Conservation (phyloP, 2,329 filamentous ascomycete genomes). For the Cladosporium colombiae region DNA sequence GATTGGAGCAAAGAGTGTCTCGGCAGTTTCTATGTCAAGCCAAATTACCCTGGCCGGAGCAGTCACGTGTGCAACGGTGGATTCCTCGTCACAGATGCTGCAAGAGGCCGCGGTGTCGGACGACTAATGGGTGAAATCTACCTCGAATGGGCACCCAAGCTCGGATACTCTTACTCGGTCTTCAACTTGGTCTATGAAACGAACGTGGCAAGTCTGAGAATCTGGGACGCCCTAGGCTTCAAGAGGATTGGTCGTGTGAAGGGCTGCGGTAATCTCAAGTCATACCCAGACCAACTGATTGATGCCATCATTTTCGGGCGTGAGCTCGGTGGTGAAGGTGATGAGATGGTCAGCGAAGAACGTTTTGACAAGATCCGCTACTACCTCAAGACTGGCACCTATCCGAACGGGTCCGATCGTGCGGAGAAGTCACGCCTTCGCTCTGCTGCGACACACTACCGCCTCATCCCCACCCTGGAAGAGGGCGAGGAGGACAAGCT, state of each 20-base stretch:
- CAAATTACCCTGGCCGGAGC: constrained; percentile 87
- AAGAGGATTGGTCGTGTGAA: constrained; percentile 83
- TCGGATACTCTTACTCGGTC: constrained; percentile 85
- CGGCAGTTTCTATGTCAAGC: constrained; percentile 91
- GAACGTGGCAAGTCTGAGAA: constrained; percentile 83
- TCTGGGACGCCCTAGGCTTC: constrained; percentile 91
- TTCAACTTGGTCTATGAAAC: constrained; percentile 96
- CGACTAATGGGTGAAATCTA: constrained; percentile 55
- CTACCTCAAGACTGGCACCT: constrained; percentile 92
- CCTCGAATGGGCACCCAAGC: constrained; percentile 54
- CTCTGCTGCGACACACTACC: constrained; percentile 93
- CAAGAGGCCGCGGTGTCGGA: constrained; percentile 52
- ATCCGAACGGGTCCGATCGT: constrained; percentile 88
- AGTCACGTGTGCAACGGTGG: constrained; percentile 80
- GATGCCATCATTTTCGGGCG: constrained; percentile 62
- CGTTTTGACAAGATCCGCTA: constrained; percentile 98
- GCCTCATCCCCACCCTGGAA: constrained; percentile 60
- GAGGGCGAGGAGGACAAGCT: constrained; percentile 67
- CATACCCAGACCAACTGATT: constrained; percentile 48
- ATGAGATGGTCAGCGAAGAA: constrained; percentile 88
- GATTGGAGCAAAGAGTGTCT: constrained; percentile 82
- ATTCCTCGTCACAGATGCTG: constrained; percentile 51
- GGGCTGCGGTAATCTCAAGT: constrained; percentile 52
- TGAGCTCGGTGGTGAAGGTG: constrained; percentile 62
- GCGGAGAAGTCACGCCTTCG: constrained; percentile 93